These are phyloP conservation scores for Peronospora belbahrii DNA, from an alignment of 352 stramenopile species.

Conservation along the genomic window DNA sequence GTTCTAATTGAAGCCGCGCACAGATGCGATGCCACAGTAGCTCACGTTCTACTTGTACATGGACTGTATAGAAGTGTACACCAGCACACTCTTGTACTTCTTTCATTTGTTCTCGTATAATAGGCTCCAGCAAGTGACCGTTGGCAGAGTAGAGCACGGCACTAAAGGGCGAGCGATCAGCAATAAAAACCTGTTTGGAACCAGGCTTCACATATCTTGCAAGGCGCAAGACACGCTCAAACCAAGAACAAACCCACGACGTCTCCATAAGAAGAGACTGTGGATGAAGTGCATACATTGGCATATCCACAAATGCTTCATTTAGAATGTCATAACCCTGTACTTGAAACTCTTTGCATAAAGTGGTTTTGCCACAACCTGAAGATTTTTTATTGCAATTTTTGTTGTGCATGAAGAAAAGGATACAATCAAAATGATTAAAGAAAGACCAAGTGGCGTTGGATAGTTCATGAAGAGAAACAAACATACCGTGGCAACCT, in stretches of 20 bases:
- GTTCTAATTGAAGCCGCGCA: no score
- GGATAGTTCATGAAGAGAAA: no score
- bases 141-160: constrained; percentile 75
- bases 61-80: constrained; percentile 82
- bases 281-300: constrained; percentile 73
- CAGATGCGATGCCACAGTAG: constrained; percentile 73
- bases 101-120: constrained; percentile 78
- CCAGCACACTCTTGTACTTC: constrained; percentile 67
- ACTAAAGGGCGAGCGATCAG: constrained; percentile 79
- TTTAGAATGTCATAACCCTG: constrained; percentile 77
- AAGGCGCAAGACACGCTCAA: constrained; percentile 78
- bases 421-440: no score
- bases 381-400: constrained; percentile 3
- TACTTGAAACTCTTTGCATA: constrained; percentile 67
- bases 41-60: constrained; percentile 69
- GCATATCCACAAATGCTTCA: constrained; percentile 87
- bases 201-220: constrained; percentile 38
- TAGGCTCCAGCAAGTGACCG: constrained; percentile 63
- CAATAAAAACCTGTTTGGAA: constrained; percentile 66
- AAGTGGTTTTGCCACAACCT: constrained; percentile 72
- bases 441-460: neutral
- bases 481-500: constrained; percentile 61
- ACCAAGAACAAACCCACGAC: constrained; percentile 87
- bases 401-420: no score
- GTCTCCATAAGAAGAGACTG: constrained; percentile 88